phyloP scores from a whole-genome alignment of 768 basidiomycete genomes.

The Galerina sulciceps region DNA sequence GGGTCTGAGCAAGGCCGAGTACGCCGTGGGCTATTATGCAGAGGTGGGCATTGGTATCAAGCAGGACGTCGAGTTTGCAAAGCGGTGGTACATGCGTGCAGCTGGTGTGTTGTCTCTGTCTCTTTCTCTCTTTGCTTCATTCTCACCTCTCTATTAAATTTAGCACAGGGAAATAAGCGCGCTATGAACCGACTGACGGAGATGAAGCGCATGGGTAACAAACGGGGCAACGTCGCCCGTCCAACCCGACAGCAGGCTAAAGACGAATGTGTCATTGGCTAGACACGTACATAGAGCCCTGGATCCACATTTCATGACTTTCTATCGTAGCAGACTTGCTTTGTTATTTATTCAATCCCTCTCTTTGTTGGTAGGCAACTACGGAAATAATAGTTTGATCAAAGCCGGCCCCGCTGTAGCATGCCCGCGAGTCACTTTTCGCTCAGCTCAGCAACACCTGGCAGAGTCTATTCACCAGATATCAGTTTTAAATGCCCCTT shows the following conservation, averaged over 20 bases:
- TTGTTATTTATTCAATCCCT: neutral
- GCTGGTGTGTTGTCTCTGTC: slow-evolving; percentile 68
- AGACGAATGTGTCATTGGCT: slow-evolving; percentile 84
- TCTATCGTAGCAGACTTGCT: no score
- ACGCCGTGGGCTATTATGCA: slow-evolving; percentile 98
- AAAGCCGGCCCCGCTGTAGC: neutral
- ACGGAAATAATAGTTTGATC: neutral
- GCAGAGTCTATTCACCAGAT: slow-evolving; percentile 59
- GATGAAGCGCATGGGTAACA: slow-evolving; percentile 86
- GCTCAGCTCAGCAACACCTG: slow-evolving; percentile 90
- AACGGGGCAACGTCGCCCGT: slow-evolving; percentile 74
- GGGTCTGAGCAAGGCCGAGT: slow-evolving; percentile 95
- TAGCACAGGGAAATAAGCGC: slow-evolving; percentile 97
- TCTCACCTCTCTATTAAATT: neutral
- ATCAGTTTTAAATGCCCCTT: neutral
- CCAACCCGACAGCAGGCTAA: slow-evolving; percentile 94
- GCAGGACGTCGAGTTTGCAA: slow-evolving; percentile 93
- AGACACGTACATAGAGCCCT: neutral
- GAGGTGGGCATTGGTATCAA: slow-evolving; percentile 98
- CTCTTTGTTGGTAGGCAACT: neutral
- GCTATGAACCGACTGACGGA: slow-evolving; percentile 96
- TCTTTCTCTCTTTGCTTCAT: slow-evolving; percentile 1
- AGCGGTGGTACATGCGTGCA: slow-evolving; percentile 99
- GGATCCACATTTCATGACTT: no score
- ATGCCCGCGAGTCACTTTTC: slow-evolving; percentile 54